These are phyloP conservation scores for Pyricularia sp. DNA, from an alignment of 2,329 filamentous ascomycete species.

Conservation along the genomic window DNA sequence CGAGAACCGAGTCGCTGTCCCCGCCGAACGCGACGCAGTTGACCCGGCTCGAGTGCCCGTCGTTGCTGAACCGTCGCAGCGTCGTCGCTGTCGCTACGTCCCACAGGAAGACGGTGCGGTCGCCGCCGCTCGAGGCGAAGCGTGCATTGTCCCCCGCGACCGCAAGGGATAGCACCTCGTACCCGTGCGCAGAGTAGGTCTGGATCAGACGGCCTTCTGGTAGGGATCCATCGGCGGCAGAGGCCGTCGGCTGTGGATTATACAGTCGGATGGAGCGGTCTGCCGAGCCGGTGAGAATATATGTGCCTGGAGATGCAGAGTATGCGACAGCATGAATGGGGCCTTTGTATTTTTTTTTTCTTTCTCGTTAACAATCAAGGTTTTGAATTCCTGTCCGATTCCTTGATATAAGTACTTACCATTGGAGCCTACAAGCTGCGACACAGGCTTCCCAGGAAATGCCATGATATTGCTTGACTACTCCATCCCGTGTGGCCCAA, in stretches of 20 bases:
- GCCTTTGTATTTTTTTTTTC: constrained; percentile 37
- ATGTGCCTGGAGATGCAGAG: constrained; percentile 58
- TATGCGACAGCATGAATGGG: constrained; percentile 62
- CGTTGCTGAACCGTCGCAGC: constrained; percentile 55
- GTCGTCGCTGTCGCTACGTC: constrained; percentile 76
- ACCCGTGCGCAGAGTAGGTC: constrained; percentile 79
- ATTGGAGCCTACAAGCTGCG: constrained; percentile 45
- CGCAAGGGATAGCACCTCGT: constrained; percentile 73
- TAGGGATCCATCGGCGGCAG: constrained; percentile 11
- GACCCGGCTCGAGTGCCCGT: constrained; percentile 58
- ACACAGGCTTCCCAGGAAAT: constrained; percentile 35
- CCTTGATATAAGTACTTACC: constrained; percentile 24
- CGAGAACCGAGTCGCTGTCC: constrained; percentile 57
- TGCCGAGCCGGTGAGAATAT: constrained; percentile 73
- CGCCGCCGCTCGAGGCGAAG: constrained; percentile 80
- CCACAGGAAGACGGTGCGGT: constrained; percentile 87
- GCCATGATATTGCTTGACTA: constrained; percentile 20
- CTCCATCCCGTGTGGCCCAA: neutral
- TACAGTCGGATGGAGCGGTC: constrained; percentile 80
- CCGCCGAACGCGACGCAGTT: constrained; percentile 73
- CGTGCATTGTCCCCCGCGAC: constrained; percentile 66
- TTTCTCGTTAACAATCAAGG: neutral
- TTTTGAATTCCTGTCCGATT: no score
- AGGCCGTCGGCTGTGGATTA: constrained; percentile 50
- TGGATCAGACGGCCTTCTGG: constrained; percentile 59